phyloP scores from a whole-genome alignment of 2,329 filamentous ascomycete species.

The Gaeumannomyces sp. region DNA sequence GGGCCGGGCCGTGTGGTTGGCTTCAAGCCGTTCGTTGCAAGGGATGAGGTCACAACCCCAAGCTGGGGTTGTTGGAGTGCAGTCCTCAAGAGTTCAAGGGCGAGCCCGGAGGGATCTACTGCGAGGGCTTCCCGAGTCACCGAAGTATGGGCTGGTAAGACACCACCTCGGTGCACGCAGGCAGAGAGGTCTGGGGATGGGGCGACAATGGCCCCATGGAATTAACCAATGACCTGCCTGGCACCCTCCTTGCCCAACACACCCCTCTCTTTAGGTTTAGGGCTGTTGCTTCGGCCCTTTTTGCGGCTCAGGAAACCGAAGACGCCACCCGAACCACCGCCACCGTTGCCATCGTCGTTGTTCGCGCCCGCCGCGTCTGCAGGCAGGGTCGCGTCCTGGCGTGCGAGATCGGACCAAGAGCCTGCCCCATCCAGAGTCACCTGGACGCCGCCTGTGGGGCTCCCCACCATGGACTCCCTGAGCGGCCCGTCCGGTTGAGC shows the following conservation, averaged over 20 bases:
- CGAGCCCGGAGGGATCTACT: not conserved
- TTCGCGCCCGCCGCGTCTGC: constrained; percentile 53
- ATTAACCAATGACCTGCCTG: constrained; percentile 67
- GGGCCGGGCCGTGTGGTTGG: not conserved
- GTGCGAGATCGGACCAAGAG: constrained; percentile 86
- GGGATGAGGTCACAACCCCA: not conserved
- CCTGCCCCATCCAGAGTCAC: constrained; percentile 85
- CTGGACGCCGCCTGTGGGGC: constrained; percentile 78
- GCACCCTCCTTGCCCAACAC: constrained; percentile 94
- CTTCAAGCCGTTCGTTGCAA: not conserved
- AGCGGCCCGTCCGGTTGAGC: constrained; percentile 23
- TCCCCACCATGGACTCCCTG: constrained; percentile 60
- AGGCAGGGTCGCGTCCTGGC: constrained; percentile 71
- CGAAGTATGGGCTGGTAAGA: not conserved
- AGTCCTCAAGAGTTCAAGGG: not conserved
- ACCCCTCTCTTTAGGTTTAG: constrained; percentile 88
- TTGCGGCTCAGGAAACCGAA: constrained; percentile 85
- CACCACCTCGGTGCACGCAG: not conserved
- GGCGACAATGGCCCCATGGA: not conserved
- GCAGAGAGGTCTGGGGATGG: not conserved
- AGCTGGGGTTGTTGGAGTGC: not conserved
- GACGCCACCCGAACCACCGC: constrained; percentile 68
- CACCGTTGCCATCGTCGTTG: constrained; percentile 42
- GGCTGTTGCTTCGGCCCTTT: constrained; percentile 83
- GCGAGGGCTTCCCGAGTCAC: not conserved